Evolutionary conservation across 2,329 filamentous ascomycete species (phyloP).

Genomic region (Raffaelea albimanens): DNA sequence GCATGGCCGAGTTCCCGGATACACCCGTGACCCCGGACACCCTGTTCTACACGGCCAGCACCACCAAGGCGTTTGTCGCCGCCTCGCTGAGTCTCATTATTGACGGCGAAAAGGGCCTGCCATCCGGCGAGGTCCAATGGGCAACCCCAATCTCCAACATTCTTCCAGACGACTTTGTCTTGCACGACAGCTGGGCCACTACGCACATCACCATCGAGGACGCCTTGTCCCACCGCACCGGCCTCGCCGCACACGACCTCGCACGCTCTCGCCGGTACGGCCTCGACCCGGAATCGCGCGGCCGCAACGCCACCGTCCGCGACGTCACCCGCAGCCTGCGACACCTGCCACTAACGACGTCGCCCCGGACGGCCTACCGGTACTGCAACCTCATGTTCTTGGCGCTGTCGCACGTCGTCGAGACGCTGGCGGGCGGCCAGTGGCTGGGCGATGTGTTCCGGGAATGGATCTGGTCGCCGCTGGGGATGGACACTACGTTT

Average conservation of each 20-base stretch:
- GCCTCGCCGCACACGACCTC: conserved; percentile 34
- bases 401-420: conserved; percentile 33
- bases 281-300: conserved; percentile 19
- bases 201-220: conserved; percentile 42
- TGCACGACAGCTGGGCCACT: conserved; percentile 29
- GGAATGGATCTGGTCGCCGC: conserved; percentile 29
- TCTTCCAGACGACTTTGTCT: conserved; percentile 39
- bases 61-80: conserved; percentile 44
- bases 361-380: conserved; percentile 31
- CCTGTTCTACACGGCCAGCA: conserved; percentile 44
- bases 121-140: too few relatives aligned
- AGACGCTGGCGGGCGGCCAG: conserved; percentile 25
- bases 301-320: conserved; percentile 21
- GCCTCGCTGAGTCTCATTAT: conserved; percentile 38
- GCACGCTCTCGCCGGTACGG: conserved; percentile 19
- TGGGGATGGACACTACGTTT: conserved; percentile 34
- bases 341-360: conserved; percentile 28
- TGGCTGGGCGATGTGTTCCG: conserved; percentile 29
- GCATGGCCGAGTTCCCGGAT: conserved; percentile 25
- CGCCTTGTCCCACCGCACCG: conserved; percentile 39
- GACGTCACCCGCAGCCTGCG: conserved; percentile 30
- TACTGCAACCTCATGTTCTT: conserved; percentile 47
- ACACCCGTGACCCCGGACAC: conserved; percentile 34
- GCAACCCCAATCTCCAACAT: conserved; percentile 33
- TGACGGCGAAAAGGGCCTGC: conserved; percentile 31